These are phyloP conservation scores for Parastagonospora avenae DNA, from an alignment of 2,329 filamentous ascomycete genomes.

Conservation along the genomic window DNA sequence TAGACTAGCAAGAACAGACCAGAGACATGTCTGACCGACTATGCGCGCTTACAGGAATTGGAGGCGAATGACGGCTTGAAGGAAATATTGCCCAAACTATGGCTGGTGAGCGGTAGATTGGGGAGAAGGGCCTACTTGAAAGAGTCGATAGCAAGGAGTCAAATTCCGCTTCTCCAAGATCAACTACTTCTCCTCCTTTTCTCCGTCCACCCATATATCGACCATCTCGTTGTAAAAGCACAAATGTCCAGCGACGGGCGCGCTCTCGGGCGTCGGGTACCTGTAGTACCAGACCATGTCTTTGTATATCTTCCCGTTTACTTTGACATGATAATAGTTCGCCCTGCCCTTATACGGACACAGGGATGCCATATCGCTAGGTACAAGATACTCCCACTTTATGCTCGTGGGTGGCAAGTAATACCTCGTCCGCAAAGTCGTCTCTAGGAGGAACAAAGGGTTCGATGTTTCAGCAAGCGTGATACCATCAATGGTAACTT, in stretches of 20 bases:
- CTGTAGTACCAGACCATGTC: conserved; percentile 69
- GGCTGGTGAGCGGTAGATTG: neutral
- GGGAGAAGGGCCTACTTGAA: neutral
- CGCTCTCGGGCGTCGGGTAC: conserved; percentile 62
- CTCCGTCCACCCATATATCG: conserved; percentile 64
- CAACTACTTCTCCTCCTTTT: conserved; percentile 35
- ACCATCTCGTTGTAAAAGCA: conserved; percentile 75
- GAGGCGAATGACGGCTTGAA: conserved; percentile 11
- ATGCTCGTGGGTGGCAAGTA: conserved; percentile 63
- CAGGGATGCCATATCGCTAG: conserved; percentile 59
- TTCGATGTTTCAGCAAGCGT: conserved; percentile 53
- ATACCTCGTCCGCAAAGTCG: conserved; percentile 62
- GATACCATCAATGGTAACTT: conserved; percentile 55
- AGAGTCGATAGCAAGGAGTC: no score
- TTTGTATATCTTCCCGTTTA: conserved; percentile 52
- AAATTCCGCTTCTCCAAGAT: neutral
- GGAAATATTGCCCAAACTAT: conserved; percentile 11
- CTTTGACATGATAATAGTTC: conserved; percentile 63
- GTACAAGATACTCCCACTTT: conserved; percentile 52
- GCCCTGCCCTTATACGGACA: conserved; percentile 73
- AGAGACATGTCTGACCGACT: conserved; percentile 8
- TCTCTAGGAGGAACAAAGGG: conserved; percentile 64
- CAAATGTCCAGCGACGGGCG: conserved; percentile 59
- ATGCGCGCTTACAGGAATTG: conserved; percentile 7
- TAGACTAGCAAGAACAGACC: conserved; percentile 12